Evolutionary conservation across 805 yeast genomes (phyloP), one percentile per base, ranked within the genome.

Genomic region (Yamadazyma kitorensis): DNA sequence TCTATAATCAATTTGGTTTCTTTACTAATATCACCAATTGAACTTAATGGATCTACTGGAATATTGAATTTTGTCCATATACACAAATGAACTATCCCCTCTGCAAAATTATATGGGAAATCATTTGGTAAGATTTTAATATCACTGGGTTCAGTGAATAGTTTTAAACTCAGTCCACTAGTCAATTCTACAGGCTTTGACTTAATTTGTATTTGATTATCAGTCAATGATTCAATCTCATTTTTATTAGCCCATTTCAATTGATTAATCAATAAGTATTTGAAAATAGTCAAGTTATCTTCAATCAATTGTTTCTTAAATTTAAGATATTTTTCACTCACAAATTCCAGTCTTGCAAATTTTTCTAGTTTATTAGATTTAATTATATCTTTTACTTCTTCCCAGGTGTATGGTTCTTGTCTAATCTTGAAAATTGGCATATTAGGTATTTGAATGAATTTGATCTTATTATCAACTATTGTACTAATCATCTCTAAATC

Each of bases 11-110:
- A 41, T 38, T 74, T 69, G 14, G 72, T 63, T 8, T 48, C 47
- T 0, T 54, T 49, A 2, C 76, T 63, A 18, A 79, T 68, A 41
- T 74, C 81, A 1, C 84, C 83, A n/a, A 58, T 43, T 1, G 49
- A 55, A 12, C 76, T 72, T 8, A 57, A 44, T 6, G 72, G 70
- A 47, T 79, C 85, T 3, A 73, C 57, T 9, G 67, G 70, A 35
- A 84, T 69, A 10, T 64, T 65, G 13, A 72, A 57, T 48, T 82
- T 82, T 2, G 81, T 68, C 91, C 93, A 84, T 1, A 80, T 68
- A 27, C 85, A 72, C 11, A 82, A 50, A 54, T 83, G 91, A 4
- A 57, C 54, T 4, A 81, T 68, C 27, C 64, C 65, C 0, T 51
- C 42, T 23, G 69, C 77, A 40, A 81, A 73, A 45, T 72, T 69